These are phyloP conservation scores for Dichomitus squalens DNA, from an alignment of 1,284 basidiomycete species.

Conservation along the genomic window DNA sequence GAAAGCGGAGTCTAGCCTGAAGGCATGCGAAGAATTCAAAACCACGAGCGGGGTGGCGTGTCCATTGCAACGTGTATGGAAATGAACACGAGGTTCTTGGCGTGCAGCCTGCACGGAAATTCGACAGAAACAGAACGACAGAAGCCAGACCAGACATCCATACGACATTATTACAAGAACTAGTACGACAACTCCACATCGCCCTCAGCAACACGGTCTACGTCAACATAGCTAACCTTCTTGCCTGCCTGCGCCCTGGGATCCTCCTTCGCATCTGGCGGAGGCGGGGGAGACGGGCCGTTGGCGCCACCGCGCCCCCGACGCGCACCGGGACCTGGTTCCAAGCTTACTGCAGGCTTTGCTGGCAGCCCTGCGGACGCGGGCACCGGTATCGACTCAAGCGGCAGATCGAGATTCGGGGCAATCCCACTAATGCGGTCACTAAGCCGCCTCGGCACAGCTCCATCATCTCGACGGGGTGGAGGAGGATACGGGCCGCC, in stretches of 20 bases:
- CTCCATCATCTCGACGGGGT: conserved; percentile 58
- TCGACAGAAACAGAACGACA: neutral
- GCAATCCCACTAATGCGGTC: conserved; percentile 79
- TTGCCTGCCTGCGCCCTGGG: conserved; percentile 81
- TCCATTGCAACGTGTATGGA: conserved; percentile 6
- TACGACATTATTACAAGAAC: conserved; percentile 34
- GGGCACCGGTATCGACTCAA: conserved; percentile 50
- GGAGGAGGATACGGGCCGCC: conserved; percentile 32
- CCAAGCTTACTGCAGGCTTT: conserved; percentile 68
- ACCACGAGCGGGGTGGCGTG: conserved; percentile 8
- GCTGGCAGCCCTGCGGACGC: conserved; percentile 73
- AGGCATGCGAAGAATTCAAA: neutral
- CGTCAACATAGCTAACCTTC: conserved; percentile 85
- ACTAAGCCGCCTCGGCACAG: conserved; percentile 62
- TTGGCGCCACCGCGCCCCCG: conserved; percentile 40
- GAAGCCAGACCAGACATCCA: conserved; percentile 15
- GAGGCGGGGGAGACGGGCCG: conserved; percentile 71
- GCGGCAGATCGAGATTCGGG: conserved; percentile 47
- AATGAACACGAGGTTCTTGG: neutral
- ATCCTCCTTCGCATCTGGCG: conserved; percentile 84
- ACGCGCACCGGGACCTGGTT: conserved; percentile 48
- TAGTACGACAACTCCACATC: conserved; percentile 80
- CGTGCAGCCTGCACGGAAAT: neutral
- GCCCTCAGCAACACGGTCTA: conserved; percentile 86
- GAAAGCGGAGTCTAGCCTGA: neutral